Percentiles rank a stretch among this genome's conserved stretches.
These are phyloP conservation scores for Dalbergia cochinchinensis DNA, from an alignment of 306 rosid genomes.

Conservation along the genomic window DNA sequence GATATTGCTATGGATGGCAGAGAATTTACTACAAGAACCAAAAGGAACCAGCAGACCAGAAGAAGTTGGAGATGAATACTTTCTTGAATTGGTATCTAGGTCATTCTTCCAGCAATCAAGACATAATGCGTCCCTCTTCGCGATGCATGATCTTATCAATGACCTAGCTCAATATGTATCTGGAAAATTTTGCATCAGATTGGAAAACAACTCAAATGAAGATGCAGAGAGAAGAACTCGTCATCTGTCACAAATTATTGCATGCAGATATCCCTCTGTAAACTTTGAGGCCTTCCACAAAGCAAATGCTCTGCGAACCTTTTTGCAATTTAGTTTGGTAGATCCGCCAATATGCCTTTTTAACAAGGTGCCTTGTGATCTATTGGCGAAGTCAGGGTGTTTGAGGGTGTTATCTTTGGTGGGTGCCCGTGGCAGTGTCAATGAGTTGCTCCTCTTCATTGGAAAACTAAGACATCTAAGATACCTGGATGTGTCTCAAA, in stretches of 20 bases:
- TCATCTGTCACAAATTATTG: conserved; percentile 10
- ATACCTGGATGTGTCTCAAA: background rate
- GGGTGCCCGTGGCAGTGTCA: background rate
- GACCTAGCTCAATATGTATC: conserved; percentile 56
- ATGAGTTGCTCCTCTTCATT: background rate
- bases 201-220: conserved; percentile 25
- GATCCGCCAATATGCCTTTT: background rate
- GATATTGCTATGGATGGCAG: conserved; percentile 49
- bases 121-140: background rate
- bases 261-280: background rate
- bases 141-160: conserved; percentile 61
- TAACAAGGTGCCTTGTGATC: background rate
- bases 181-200: conserved; percentile 36
- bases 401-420: background rate
- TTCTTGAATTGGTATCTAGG: conserved; percentile 52
- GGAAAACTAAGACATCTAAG: rapidly evolving
- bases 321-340: background rate
- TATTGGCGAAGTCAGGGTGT: background rate
- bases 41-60: conserved; percentile 39
- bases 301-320: background rate
- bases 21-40: conserved; percentile 38
- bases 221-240: conserved; percentile 17
- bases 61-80: conserved; percentile 52
- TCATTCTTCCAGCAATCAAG: conserved; percentile 52
- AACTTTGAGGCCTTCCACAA: background rate